A percentile compares a stretch with the other conserved stretches of the same genome.
Evolutionary conservation across 768 basidiomycete genomes (phyloP).

Genomic region (Tephrocybe sp.): DNA sequence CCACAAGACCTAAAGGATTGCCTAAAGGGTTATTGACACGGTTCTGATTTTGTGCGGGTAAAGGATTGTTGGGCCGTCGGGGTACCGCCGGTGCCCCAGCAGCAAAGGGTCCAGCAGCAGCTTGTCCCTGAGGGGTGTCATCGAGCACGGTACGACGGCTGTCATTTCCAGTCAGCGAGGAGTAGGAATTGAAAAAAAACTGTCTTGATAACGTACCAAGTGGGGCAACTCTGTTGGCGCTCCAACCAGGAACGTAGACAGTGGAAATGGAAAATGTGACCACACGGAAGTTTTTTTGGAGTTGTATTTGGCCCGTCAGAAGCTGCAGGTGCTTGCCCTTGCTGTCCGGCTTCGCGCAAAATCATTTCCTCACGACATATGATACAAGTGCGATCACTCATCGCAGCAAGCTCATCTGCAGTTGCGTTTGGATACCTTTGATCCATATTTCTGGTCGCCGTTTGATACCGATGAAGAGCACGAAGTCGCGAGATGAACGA

Average conservation of each 20-base stretch:
- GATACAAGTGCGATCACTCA: constrained; percentile 92
- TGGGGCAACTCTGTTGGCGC: constrained; percentile 97
- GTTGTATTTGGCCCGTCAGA: constrained; percentile 86
- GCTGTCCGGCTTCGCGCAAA: constrained; percentile 20
- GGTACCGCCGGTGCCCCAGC: constrained; percentile 24
- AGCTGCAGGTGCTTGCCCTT: constrained; percentile 26
- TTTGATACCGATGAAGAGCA: constrained; percentile 88
- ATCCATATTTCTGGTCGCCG: constrained; percentile 96
- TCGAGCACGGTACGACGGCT: constrained; percentile 82
- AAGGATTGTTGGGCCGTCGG: constrained; percentile 26
- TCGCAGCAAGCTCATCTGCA: constrained; percentile 72
- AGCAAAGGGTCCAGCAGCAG: constrained; percentile 24
- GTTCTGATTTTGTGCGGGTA: constrained; percentile 30
- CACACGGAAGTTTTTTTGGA: constrained; percentile 95
- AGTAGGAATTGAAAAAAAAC: neutral
- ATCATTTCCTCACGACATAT: constrained; percentile 98
- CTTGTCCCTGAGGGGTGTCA: constrained; percentile 32
- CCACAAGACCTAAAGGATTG: constrained; percentile 51
- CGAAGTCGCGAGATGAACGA: constrained; percentile 87
- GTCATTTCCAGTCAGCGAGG: constrained; percentile 12
- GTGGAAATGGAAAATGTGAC: constrained; percentile 97
- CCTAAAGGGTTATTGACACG: constrained; percentile 41
- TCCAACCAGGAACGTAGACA: constrained; percentile 98
- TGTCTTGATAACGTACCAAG: constrained; percentile 63
- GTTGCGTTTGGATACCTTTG: constrained; percentile 92